phyloP scores from a whole-genome alignment of 2,329 filamentous ascomycete species.

The Coniochaeta sp. region DNA sequence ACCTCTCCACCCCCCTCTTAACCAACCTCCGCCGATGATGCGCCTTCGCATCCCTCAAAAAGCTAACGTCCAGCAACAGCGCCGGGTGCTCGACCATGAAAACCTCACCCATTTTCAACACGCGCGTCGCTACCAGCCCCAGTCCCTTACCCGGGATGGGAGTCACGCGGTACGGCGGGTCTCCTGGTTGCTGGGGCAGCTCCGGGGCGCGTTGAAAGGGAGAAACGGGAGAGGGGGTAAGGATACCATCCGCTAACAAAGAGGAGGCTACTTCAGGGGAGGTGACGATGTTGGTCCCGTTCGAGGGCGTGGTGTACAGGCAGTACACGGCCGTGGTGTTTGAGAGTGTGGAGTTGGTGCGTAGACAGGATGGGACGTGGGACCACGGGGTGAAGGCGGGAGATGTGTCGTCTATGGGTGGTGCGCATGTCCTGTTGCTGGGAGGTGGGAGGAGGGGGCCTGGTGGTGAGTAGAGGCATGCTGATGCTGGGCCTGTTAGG shows the following conservation, averaged over 20 bases:
- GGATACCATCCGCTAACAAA: not conserved
- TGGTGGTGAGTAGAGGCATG: not conserved
- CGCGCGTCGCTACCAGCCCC: constrained; percentile 25
- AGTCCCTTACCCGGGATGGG: constrained; percentile 24
- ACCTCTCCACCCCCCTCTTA: constrained; percentile 11
- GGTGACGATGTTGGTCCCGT: not conserved
- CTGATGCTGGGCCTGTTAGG: too few species aligned
- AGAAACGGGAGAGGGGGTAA: not conserved
- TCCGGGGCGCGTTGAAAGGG: not conserved
- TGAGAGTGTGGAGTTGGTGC: not conserved
- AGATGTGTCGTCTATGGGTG: not conserved
- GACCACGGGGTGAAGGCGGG: not conserved
- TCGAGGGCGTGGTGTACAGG: not conserved
- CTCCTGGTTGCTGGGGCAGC: not conserved
- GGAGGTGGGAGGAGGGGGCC: not conserved
- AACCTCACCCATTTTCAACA: constrained; percentile 23
- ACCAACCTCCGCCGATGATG: constrained; percentile 15
- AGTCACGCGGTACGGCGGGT: constrained; percentile 21
- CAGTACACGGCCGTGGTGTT: not conserved
- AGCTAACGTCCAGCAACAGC: constrained; percentile 13
- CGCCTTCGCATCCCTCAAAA: constrained; percentile 11
- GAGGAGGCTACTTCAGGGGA: not conserved
- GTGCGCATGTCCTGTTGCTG: not conserved
- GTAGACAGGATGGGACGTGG: not conserved
- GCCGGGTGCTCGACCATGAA: constrained; percentile 28